Evolutionary conservation across 129 eudicot genomes (phyloP).

Genomic region (Chrysanthemum lavandulifolium): DNA sequence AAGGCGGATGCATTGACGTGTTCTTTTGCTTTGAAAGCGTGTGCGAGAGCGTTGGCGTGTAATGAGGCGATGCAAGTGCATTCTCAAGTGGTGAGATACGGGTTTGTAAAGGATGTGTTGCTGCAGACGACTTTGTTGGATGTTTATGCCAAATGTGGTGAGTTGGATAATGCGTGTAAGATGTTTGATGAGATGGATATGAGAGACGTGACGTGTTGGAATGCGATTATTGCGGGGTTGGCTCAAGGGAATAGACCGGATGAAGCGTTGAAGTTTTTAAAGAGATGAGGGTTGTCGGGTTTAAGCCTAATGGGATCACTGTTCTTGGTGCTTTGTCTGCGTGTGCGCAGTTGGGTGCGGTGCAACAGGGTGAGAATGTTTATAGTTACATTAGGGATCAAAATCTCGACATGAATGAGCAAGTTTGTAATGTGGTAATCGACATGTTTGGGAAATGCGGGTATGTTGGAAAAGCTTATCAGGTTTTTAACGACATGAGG

Average conservation of each 20-base stretch:
- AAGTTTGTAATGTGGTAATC: slow-evolving; percentile 75
- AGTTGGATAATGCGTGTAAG: slow-evolving; percentile 40
- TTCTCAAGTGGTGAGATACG: slow-evolving; percentile 49
- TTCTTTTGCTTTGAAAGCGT: slow-evolving; percentile 85
- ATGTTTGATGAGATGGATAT: slow-evolving; percentile 72
- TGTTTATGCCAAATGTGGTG: slow-evolving; percentile 60
- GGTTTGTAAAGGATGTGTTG: slow-evolving; percentile 49
- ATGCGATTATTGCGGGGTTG: slow-evolving; percentile 75
- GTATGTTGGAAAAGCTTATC: slow-evolving; percentile 55
- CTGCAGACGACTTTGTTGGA: slow-evolving; percentile 77
- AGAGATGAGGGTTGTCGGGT: slow-evolving; percentile 36
- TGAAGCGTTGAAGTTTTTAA: slow-evolving; percentile 58
- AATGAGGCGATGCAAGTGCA: slow-evolving; percentile 53
- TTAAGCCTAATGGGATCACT: slow-evolving; percentile 68
- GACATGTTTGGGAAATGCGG: slow-evolving; percentile 94
- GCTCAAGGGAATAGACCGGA: slow-evolving; percentile 71
- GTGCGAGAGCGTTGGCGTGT: slow-evolving; percentile 65
- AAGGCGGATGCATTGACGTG: slow-evolving; percentile 88
- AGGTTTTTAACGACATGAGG: slow-evolving; percentile 53
- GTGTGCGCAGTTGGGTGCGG: slow-evolving; percentile 71
- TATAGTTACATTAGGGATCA: slow-evolving; percentile 32
- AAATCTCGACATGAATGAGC: slow-evolving; percentile 52
- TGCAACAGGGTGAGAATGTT: slow-evolving; percentile 52
- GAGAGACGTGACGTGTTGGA: slow-evolving; percentile 78
- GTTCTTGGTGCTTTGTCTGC: slow-evolving; percentile 77